Conservation (phyloP, 768 basidiomycete genomes). For the Mrakia frigida region DNA sequence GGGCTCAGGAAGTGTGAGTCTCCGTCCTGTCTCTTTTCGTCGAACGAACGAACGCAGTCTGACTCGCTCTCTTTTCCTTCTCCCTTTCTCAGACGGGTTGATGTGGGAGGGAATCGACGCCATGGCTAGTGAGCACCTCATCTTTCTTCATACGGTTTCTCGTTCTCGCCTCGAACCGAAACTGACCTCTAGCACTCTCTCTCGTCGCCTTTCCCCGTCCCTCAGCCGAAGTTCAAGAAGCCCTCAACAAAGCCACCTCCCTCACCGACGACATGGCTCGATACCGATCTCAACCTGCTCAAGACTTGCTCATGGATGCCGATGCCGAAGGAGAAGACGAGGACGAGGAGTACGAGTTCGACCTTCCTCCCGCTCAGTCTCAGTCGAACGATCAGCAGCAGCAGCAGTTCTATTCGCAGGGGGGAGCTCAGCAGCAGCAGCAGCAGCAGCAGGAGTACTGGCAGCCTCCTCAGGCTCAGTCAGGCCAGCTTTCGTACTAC, state of each 20-base stretch:
- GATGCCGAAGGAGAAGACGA: constrained; percentile 19
- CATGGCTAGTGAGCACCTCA: constrained; percentile 9
- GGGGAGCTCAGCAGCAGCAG: neutral
- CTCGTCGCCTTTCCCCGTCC: neutral
- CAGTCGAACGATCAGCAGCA: neutral
- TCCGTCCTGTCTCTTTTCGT: too few species aligned
- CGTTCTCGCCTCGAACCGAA: neutral
- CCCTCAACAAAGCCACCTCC: constrained; percentile 15
- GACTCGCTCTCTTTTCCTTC: too few species aligned
- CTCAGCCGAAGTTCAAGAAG: constrained; percentile 19
- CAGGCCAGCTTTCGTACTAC: neutral
- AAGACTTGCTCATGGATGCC: neutral
- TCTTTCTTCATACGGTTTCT: too few species aligned
- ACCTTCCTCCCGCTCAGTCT: neutral
- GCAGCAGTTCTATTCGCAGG: neutral
- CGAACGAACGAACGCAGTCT: too few species aligned
- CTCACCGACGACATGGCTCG: constrained; percentile 19
- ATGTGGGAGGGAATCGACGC: constrained; percentile 26
- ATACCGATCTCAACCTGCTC: neutral
- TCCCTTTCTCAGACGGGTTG: too few species aligned
- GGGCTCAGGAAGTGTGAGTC: constrained; percentile 15
- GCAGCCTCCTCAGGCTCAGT: neutral
- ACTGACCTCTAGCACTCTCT: neutral
- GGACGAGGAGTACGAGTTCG: constrained; percentile 7
- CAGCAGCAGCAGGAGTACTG: neutral